Base-by-base conservation (phyloP, 345 rosid genomes). In the Viola odorata region DNA sequence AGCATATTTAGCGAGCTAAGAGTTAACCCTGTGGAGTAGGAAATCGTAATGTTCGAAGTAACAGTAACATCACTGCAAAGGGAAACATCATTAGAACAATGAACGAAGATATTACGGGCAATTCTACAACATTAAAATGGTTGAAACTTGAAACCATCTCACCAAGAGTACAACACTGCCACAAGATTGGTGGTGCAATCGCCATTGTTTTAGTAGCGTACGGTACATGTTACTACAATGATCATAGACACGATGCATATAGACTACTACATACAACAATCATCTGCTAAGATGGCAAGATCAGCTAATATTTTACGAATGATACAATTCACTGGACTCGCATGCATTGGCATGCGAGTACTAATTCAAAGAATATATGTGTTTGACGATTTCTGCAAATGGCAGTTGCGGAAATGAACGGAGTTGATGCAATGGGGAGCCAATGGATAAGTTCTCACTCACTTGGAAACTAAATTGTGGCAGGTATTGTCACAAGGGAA, bases 391-490 rank as follows among this genome's bases (percentile, higher is more conserved):
- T 61, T 66, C 67, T 12, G 60, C 13, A 42, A 60, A 45, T 54
- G 54, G 53, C 40, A 52, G 53, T 45, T 37, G 58, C 8, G 12
- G 57, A 55, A 44, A 69, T 54, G 42, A 45, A 72, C 50, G 23
- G 58, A 50, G 17, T 23, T 23, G 13, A 16, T 63, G 16, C 62
- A 45, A 56, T 47, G 45, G 37, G 63, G 66, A 57, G 58, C 53
- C 60, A 41, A 58, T 54, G 45, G 57, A 58, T 56, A 57, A 55
- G 53, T 68, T 66, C 65, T 57, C 65, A 79, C 85, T 88, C 87
- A 77, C 62, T 66, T 57, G 66, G 50, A 62, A 42, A 51, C 60
- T 23, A 57, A 40, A 51, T 55, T 56, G 13, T 62, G 68, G 39
- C 76, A 72, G 41, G 60, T 57, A 36, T 53, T 67, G 47, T 72